A percentile compares a stretch with the other conserved stretches of the same genome.
Evolutionary conservation across 352 stramenopile genomes (phyloP).

Genomic region (Phytophthora ramorum): DNA sequence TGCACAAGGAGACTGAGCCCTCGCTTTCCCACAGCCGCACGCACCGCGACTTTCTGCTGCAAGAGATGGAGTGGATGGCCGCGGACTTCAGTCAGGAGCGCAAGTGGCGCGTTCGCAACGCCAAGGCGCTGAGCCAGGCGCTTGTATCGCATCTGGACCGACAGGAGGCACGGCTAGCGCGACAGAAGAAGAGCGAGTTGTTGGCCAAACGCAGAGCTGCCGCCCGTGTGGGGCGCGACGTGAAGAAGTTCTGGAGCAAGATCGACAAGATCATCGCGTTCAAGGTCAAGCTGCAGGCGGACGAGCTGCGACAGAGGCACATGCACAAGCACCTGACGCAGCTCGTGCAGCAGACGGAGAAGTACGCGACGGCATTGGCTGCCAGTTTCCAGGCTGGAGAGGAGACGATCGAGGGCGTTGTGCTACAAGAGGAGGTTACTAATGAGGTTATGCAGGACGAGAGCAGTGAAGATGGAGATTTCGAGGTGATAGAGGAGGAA

Average conservation of each 20-base stretch:
- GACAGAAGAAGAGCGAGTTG: slow-evolving; percentile 50
- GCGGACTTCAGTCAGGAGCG: slow-evolving; percentile 93
- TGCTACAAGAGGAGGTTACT: neutral
- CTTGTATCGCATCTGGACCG: slow-evolving; percentile 44
- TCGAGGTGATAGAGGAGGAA: slow-evolving; percentile 45
- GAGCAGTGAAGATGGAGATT: slow-evolving; percentile 28
- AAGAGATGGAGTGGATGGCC: slow-evolving; percentile 94
- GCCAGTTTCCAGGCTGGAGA: slow-evolving; percentile 57
- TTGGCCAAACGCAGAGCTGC: slow-evolving; percentile 59
- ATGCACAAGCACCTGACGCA: slow-evolving; percentile 98
- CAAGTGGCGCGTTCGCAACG: slow-evolving; percentile 82
- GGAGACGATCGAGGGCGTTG: slow-evolving; percentile 2
- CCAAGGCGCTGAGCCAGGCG: slow-evolving; percentile 74
- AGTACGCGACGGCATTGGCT: slow-evolving; percentile 92
- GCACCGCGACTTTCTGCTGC: slow-evolving; percentile 80
- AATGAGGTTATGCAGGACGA: slow-evolving; percentile 15
- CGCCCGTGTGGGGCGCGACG: slow-evolving; percentile 83
- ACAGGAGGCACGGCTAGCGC: slow-evolving; percentile 26
- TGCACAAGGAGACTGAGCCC: slow-evolving; percentile 41
- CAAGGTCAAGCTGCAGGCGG: slow-evolving; percentile 95
- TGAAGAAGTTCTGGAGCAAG: slow-evolving; percentile 97
- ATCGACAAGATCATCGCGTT: slow-evolving; percentile 98
- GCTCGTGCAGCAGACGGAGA: slow-evolving; percentile 97
- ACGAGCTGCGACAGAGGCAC: slow-evolving; percentile 83
- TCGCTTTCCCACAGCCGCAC: slow-evolving; percentile 9